These are phyloP conservation scores for Piromyces finnis DNA, from an alignment of 192 early-diverging fungal genomes.

Conservation along the genomic window DNA sequence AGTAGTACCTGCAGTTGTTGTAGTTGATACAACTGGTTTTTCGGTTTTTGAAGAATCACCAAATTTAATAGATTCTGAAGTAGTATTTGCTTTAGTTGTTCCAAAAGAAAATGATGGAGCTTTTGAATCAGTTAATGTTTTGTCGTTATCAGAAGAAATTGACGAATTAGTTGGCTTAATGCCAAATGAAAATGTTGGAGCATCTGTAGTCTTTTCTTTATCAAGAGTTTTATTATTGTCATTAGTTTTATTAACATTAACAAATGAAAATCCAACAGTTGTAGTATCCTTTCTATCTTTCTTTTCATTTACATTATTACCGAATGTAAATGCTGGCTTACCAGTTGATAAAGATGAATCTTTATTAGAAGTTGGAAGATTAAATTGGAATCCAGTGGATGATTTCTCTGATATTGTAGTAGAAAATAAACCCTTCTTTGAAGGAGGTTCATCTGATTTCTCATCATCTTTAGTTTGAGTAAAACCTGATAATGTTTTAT, in stretches of 20 bases:
- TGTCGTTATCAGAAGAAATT: not conserved
- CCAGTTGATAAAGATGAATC: not conserved
- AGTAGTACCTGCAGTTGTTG: not conserved
- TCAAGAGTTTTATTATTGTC: not conserved
- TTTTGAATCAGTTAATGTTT: not conserved
- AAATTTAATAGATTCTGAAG: not conserved
- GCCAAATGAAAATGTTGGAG: not conserved
- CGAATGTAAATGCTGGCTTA: not conserved
- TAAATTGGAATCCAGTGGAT: too few species aligned
- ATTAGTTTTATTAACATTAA: not conserved
- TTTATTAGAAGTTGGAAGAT: not conserved
- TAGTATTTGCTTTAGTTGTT: not conserved
- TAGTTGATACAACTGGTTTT: not conserved
- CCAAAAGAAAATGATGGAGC: not conserved
- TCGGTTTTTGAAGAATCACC: not conserved
- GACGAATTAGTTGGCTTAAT: not conserved
- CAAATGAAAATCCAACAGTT: not conserved
- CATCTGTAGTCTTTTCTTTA: not conserved
- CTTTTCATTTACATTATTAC: not conserved
- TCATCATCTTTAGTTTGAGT: too few species aligned
- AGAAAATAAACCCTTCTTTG: too few species aligned
- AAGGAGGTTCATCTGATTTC: too few species aligned
- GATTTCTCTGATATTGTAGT: too few species aligned
- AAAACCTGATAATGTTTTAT: too few species aligned
- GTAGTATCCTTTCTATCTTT: not conserved